These are phyloP conservation scores for Phytophthora nicotianae DNA, from an alignment of 352 stramenopile genomes.

Conservation along the genomic window DNA sequence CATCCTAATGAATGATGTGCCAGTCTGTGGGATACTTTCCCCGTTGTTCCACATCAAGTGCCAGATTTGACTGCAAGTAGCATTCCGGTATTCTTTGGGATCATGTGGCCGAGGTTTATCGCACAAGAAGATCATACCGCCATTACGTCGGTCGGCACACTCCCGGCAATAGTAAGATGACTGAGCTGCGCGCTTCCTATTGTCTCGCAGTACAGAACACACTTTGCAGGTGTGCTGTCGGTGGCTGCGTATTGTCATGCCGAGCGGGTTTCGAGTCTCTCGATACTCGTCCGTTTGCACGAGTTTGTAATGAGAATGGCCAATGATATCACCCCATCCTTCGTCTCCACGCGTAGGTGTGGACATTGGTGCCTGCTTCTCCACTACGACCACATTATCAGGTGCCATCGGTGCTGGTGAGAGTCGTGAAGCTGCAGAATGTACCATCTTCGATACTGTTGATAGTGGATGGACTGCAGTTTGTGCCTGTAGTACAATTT, in stretches of 20 bases:
- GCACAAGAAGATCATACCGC: constrained; percentile 37
- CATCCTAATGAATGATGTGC: constrained; percentile 32
- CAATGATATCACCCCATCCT: constrained; percentile 35
- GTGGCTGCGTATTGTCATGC: constrained; percentile 27
- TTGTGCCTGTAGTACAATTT: constrained; percentile 21
- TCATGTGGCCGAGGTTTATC: constrained; percentile 33
- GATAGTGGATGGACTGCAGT: background rate
- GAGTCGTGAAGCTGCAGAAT: constrained; percentile 1
- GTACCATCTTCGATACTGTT: background rate
- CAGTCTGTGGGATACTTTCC: constrained; percentile 22
- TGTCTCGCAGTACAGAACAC: constrained; percentile 36
- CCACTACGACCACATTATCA: constrained; percentile 1
- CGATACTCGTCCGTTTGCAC: constrained; percentile 35
- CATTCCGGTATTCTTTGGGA: constrained; percentile 22
- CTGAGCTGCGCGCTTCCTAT: constrained; percentile 26
- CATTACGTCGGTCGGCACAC: constrained; percentile 31
- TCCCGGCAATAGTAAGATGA: constrained; percentile 36
- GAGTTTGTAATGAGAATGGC: constrained; percentile 27
- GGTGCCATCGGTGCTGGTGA: constrained; percentile 1
- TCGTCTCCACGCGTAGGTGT: constrained; percentile 23
- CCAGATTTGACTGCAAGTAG: constrained; percentile 44
- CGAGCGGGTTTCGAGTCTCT: constrained; percentile 24
- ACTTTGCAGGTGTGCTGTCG: constrained; percentile 42
- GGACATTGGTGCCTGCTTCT: background rate
- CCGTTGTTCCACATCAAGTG: constrained; percentile 39